Evolutionary conservation across 2,329 filamentous ascomycete species (phyloP), one percentile per base, ranked within the genome.

Genomic region (Botrytis cinerea): DNA sequence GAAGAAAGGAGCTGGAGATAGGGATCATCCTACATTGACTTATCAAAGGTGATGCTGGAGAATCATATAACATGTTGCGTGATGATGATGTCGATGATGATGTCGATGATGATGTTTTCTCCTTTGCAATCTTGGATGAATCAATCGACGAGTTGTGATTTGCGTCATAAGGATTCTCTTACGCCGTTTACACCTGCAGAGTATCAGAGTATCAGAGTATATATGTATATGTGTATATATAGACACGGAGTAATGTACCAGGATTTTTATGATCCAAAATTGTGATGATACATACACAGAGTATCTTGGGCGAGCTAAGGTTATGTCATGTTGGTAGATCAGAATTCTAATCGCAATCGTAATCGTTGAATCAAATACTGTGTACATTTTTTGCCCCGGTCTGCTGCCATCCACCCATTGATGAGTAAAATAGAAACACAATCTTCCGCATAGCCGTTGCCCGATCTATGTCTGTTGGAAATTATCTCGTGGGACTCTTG

Each of bases 401-500:
- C n/a, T 67, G 46, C 63, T 28, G 32, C 35, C 43, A 48, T n/a
- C 43, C 20, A 64, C 7, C 25, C n/a, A 20, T 28, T 5, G 43
- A 66, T 32, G 45, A 66, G 28, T n/a, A 38, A 32, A 46, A 43
- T 28, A 62, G 7, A 62, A n/a, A 62, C 14, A 25, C 43, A 20
- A 38, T 43, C 28, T 54, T 57, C 64, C 35, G 64, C 51, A 28
- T 40, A 57, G 63, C 46, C 46, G 46, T 67, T 67, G 64, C 64
- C 64, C 46, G 62, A 66, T 48, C 35, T 2, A 14, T 40, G 35
- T 38, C 25, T 64, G 62, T 32, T 64, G 62, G 40, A 48, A 57
- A 63, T 45, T 40, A 43, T 62, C 60, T 62, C 60, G 60, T 62
- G 45, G 45, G 63, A 67, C 61, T 45, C 61, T 67, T 48, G n/a